These are phyloP conservation scores for Bigelowiella natans DNA, from an alignment of 78 protist species.

Conservation along the genomic window DNA sequence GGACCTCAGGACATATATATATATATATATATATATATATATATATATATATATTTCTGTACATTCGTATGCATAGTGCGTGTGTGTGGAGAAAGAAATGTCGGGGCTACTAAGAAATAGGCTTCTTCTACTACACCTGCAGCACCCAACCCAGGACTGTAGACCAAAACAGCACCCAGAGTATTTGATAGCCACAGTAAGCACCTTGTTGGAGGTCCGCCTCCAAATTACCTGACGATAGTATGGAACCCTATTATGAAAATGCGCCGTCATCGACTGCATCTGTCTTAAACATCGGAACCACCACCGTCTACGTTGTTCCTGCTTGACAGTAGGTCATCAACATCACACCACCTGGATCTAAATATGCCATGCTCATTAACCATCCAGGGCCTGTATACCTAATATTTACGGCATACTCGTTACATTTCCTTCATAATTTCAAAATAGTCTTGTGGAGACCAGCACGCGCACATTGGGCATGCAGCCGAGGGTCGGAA, in stretches of 20 bases:
- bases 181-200: slow-evolving; percentile 41
- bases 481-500: no score
- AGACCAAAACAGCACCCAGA: slow-evolving; percentile 68
- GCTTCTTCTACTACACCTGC: not conserved
- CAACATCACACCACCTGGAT: slow-evolving; percentile 11
- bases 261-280: slow-evolving; percentile 14
- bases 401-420: not conserved
- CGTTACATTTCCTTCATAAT: no score
- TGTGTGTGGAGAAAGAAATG: not conserved
- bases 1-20: not conserved
- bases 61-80: not conserved
- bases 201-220: slow-evolving; percentile 35
- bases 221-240: not conserved
- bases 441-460: no score
- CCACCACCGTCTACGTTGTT: not conserved
- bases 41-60: not conserved
- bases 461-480: no score
- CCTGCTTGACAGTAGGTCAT: no score
- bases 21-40: not conserved
- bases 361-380: slow-evolving; percentile 30
- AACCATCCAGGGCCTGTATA: slow-evolving; percentile 37
- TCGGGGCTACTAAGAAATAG: not conserved
- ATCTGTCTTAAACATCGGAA: not conserved
- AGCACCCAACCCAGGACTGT: slow-evolving; percentile 26
- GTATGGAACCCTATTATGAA: not conserved